Evolutionary conservation across 208 protist species (phyloP), one percentile per base, ranked within the genome.

Genomic region (Balamuthia mandrillaris): DNA sequence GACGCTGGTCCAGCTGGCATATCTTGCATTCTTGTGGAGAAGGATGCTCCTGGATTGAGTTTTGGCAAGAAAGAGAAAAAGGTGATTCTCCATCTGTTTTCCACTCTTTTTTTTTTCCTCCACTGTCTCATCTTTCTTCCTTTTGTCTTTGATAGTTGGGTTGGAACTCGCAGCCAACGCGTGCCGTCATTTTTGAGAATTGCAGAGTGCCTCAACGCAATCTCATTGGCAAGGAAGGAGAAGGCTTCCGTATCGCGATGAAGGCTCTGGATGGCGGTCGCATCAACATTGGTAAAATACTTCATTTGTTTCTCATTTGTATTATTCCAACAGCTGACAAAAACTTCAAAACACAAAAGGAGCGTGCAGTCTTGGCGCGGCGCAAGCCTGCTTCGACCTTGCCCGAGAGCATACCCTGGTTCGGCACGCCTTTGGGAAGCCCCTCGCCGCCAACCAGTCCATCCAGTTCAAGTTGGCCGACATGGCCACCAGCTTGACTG

Each of bases 201-300:
- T 58, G 47, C 42, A 31, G 61, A n/a, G 87, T 96, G 0, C 93
- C 92, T 18, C 44, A 60, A 0, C 56, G 31, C 12, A 94, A 93
- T 72, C 42, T 93, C n/a, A 51, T 96, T 18, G 92, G 94, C 18
- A 70, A 74, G 10, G 90, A 92, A 52, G 93, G 93, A n/a, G 51
- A 81, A 63, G 94, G 94, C 16, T 96, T 96, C 52, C 86, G 83
- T 1, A 95, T 96, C 45, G 94, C 94, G 1, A 96, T 95, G 94
- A 90, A 81, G 31, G 93, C 91, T 1, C 81, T 96, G 0, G 91
- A 96, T 66, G 93, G 94, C n/a, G 94, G 94, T 6, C 61, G 94
- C 49, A 83, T 96, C 42, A 96, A 96, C 84, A 96, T 96, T 65
- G 91, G 65, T 82, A 35, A 12, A 31, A 52, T 0, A 37, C 37